These are phyloP conservation scores for Pseudogymnoascus sp. DNA, from an alignment of 2,329 filamentous ascomycete genomes.

Conservation along the genomic window DNA sequence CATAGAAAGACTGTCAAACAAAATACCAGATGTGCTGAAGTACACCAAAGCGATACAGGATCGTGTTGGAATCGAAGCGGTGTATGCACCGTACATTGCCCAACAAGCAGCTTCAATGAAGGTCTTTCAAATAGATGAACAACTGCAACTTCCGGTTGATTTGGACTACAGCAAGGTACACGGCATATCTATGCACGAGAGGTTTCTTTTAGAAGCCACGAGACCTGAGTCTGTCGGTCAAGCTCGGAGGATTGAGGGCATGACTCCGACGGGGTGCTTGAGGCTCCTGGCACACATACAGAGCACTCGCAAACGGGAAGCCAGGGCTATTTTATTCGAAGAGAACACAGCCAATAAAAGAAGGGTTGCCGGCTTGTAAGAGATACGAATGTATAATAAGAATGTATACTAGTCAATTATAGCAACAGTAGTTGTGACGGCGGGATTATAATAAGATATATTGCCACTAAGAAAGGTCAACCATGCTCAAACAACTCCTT, in stretches of 20 bases:
- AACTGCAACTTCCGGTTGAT: slow-evolving; percentile 59
- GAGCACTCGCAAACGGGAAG: not conserved
- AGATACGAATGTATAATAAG: not conserved
- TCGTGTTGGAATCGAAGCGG: slow-evolving; percentile 71
- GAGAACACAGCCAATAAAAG: not conserved
- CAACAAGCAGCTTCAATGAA: slow-evolving; percentile 60
- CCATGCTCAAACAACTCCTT: not conserved
- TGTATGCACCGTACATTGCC: slow-evolving; percentile 78
- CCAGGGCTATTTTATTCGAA: not conserved
- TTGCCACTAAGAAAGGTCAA: not conserved
- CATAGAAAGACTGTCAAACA: slow-evolving; percentile 46
- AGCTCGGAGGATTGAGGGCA: slow-evolving; percentile 77
- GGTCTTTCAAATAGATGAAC: slow-evolving; percentile 68
- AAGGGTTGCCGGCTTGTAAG: not conserved
- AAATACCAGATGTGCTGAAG: slow-evolving; percentile 47
- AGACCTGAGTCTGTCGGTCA: slow-evolving; percentile 81
- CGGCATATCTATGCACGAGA: slow-evolving; percentile 75
- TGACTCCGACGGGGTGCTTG: slow-evolving; percentile 52
- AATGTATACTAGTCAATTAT: not conserved
- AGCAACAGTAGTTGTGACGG: not conserved
- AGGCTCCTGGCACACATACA: slow-evolving; percentile 53
- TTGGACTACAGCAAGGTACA: slow-evolving; percentile 67
- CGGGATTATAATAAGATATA: not conserved
- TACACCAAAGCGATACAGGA: slow-evolving; percentile 52
- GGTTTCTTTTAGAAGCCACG: slow-evolving; percentile 57